Evolutionary conservation across 495 filamentous ascomycete genomes (phyloP), one percentile per base, ranked within the genome.

Genomic region (Hyaloscypha finlandica): DNA sequence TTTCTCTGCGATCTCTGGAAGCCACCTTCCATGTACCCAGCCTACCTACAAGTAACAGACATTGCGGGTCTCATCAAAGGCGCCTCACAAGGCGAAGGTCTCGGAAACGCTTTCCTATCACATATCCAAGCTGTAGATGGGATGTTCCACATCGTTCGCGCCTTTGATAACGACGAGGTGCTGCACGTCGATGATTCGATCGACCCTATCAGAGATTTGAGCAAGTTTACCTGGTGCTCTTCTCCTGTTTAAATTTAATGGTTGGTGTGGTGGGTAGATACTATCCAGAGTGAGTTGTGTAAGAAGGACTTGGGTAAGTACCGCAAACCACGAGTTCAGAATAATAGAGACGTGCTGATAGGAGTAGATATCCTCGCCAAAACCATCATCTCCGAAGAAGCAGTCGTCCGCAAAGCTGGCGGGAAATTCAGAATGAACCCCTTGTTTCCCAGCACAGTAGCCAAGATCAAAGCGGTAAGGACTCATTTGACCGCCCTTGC

Each of bases 271-370:
- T 31, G 55, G 19, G 61, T 56, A 69, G 61, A 70, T 51, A 75
- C 75, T 8, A 77, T 77, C 53, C 74, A 77, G 42, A 71, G 62
- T 56, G 75, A 77, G 68, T 64, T 75, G 9, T 77, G 75, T 59
- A 74, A 74, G 63, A 77, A 77, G 65, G 75, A 77, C 62, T 68
- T 76, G 29, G 67, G 67, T 69, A 54, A 58, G 37, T 65, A 20
- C 19, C 32, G 6, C n/a, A 9, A 58, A 20, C 8, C 5, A 37
- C 30, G 25, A 58, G n/a, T 22, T 2, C 2, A 42, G 35, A 37
- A 4, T 3, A 45, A 16, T 22, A 25, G 20, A 54, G 31, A 20
- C 22, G 25, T 55, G 35, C 32, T 64, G 14, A 69, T 22, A 8
- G 9, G 11, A 19, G 11, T 31, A 62, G 73, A 75, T 69, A 74